These are phyloP conservation scores for Drosera spatulata DNA, from an alignment of 179 eudicot genomes.

Conservation along the genomic window DNA sequence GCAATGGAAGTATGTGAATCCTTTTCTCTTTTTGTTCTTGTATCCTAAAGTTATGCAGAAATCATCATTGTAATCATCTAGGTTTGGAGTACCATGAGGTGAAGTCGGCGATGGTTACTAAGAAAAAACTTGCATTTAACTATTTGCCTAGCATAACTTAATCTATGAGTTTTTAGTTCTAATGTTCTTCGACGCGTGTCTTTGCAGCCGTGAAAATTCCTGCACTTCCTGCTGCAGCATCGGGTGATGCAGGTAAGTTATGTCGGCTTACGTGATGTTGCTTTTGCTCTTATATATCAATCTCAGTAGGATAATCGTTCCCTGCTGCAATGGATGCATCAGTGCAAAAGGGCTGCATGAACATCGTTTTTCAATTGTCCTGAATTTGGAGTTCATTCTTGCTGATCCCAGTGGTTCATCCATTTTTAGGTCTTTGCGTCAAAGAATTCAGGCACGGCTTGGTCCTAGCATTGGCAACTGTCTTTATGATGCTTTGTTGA, in stretches of 20 bases:
- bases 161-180: neutral
- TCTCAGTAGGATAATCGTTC: neutral
- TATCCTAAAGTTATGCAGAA: neutral
- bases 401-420: neutral
- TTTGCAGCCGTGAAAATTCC: constrained; percentile 72
- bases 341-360: neutral
- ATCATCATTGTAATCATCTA: neutral
- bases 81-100: too few relatives aligned
- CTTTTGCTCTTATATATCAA: neutral
- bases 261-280: neutral
- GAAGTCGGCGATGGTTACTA: too few relatives aligned
- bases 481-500: constrained; percentile 1
- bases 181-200: constrained; percentile 2
- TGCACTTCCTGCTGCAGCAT: constrained; percentile 96
- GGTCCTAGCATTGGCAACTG: constrained; percentile 5
- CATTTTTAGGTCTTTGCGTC: constrained; percentile 4
- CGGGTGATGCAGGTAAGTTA: constrained; percentile 63
- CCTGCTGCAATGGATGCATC: neutral
- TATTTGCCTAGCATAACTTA: neutral
- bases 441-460: neutral
- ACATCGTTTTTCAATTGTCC: neutral
- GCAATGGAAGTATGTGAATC: constrained; percentile 66
- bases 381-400: too few relatives aligned
- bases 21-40: neutral
- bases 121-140: neutral